Evolutionary conservation across 176 grass and related monocot species (phyloP), one percentile per base, ranked within the genome.

Genomic region (Saccharum spontaneum): DNA sequence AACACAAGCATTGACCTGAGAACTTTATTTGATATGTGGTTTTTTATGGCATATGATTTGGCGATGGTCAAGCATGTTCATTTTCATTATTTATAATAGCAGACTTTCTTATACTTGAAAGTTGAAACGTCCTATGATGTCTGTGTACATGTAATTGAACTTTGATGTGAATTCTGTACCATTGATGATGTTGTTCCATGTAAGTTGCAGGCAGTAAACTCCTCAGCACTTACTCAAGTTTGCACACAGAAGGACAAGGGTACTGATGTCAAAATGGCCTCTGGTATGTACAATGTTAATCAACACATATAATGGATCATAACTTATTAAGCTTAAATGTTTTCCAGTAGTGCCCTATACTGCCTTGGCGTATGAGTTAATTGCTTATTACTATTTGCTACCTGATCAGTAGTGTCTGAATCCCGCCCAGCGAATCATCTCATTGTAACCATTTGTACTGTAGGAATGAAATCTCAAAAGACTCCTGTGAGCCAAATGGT

Each of bases 381-480:
- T 50, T 45, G 22, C 57, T 17, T 31, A 60, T 67, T 61, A 57
- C 41, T 54, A 39, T 70, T 41, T 84, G 39, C 15, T 84, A 79
- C 52, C 48, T 46, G 68, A 41, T 75, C 44, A 84, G 62, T 16
- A 38, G 7, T 68, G n/a, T 9, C 28, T 59, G 48, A 69, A 61
- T 15, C 67, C 4, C 1, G 48, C 22, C 26, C 7, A 80, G 22
- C 1, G 1, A 76, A 30, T 73, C 43, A 64, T 84, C 59, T 79
- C 38, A 79, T 26, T 65, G 14, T 73, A 54, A 74, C n/a, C 54
- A 89, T 86, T 70, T 71, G n/a, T 76, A 61, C 12, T 87, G 28
- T 50, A 98, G 93, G 89, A 34, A 82, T 62, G 40, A 94, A 92
- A 84, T 92, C 85, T 76, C 95, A 98, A 89, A 95, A 93, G 49